Evolutionary conservation across 768 basidiomycete species (phyloP).

Genomic region (Tricholoma furcatifolium): DNA sequence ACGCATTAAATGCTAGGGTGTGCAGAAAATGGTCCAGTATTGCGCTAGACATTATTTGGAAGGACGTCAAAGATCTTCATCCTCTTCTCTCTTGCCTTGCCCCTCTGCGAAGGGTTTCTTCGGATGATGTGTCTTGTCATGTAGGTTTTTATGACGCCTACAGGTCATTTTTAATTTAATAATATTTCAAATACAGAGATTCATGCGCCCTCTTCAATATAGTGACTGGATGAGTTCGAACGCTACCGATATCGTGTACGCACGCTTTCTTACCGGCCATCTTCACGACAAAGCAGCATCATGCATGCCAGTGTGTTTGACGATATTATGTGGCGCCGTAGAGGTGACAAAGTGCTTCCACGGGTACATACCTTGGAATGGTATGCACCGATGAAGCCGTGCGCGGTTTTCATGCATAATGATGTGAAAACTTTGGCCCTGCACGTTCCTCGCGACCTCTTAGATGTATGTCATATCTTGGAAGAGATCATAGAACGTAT

Average conservation of each 20-base stretch:
- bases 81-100: constrained; percentile 49
- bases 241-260: constrained; percentile 54
- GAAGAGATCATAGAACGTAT: constrained; percentile 45
- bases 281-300: constrained; percentile 12
- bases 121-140: constrained; percentile 19
- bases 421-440: constrained; percentile 40
- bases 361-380: constrained; percentile 52
- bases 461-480: constrained; percentile 23
- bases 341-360: constrained; percentile 51
- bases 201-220: constrained; percentile 38
- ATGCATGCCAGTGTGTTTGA: constrained; percentile 39
- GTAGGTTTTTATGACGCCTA: neutral
- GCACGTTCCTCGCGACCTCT: constrained; percentile 17
- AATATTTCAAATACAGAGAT: constrained; percentile 29
- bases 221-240: constrained; percentile 53
- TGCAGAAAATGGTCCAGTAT: constrained; percentile 47
- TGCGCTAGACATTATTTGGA: constrained; percentile 58
- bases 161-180: constrained; percentile 1
- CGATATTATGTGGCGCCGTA: constrained; percentile 55
- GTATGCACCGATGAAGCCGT: constrained; percentile 30
- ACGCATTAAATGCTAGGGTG: constrained; percentile 47
- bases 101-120: constrained; percentile 28
- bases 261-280: constrained; percentile 25
- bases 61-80: constrained; percentile 43
- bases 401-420: constrained; percentile 57